Evolutionary conservation across 345 rosid genomes (phyloP).

Genomic region (Brassica nigra): DNA sequence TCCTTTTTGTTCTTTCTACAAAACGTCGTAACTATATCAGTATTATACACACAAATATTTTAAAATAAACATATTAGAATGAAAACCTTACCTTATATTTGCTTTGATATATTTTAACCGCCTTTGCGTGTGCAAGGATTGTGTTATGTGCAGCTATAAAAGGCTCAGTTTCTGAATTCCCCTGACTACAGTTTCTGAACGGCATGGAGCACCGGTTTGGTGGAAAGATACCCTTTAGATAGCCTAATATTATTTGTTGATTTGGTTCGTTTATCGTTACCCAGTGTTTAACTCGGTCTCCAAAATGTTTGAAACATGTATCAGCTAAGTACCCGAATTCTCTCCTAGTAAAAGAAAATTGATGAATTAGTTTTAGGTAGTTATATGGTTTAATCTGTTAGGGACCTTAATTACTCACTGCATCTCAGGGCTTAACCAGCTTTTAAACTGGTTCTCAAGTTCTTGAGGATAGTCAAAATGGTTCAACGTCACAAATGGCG

Average conservation of each 20-base stretch:
- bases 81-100: slow-evolving; percentile 58
- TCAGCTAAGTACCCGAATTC: slow-evolving; percentile 60
- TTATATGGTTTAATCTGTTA: neutral
- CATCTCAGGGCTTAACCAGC: slow-evolving; percentile 69
- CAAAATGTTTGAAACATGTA: slow-evolving; percentile 60
- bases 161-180: slow-evolving; percentile 59
- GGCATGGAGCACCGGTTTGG: slow-evolving; percentile 58
- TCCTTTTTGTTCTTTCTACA: slow-evolving; percentile 59
- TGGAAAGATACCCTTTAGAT: slow-evolving; percentile 44
- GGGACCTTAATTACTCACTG: slow-evolving; percentile 43
- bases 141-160: slow-evolving; percentile 60
- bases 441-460: slow-evolving; percentile 66
- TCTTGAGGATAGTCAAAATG: slow-evolving; percentile 82
- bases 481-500: slow-evolving; percentile 73
- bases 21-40: neutral
- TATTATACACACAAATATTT: too few species aligned
- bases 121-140: slow-evolving; percentile 62
- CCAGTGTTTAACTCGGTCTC: slow-evolving; percentile 69
- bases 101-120: slow-evolving; percentile 52
- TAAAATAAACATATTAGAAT: neutral
- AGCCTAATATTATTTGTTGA: slow-evolving; percentile 34
- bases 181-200: slow-evolving; percentile 50
- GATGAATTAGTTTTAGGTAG: neutral
- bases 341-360: slow-evolving; percentile 36
- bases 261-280: slow-evolving; percentile 65